Percentiles rank a stretch among this genome's conserved stretches.
These are phyloP conservation scores for Neurospora africana DNA, from an alignment of 495 filamentous ascomycete species.

Conservation along the genomic window DNA sequence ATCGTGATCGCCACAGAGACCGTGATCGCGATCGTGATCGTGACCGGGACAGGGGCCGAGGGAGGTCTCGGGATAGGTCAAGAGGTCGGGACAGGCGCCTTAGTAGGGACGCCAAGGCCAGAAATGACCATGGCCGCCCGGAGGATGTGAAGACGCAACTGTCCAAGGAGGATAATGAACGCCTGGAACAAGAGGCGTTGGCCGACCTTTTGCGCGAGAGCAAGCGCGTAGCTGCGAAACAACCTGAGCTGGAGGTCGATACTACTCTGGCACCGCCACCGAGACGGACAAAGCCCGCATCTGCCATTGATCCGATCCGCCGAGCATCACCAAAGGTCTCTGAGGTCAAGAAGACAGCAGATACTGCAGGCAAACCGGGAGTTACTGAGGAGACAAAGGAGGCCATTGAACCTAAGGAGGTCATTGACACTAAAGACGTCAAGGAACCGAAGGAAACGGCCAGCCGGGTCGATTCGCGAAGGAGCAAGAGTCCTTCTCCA, in stretches of 20 bases:
- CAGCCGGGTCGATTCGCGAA: slow-evolving; percentile 21
- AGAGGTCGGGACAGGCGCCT: slow-evolving; percentile 16
- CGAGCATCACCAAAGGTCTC: slow-evolving; percentile 31
- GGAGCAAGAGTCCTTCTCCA: slow-evolving; percentile 23
- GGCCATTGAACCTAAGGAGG: slow-evolving; percentile 10
- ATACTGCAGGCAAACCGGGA: slow-evolving; percentile 8
- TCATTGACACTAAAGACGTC: slow-evolving; percentile 14
- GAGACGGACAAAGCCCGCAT: slow-evolving; percentile 38
- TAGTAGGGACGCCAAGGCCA: slow-evolving; percentile 10
- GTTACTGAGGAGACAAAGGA: slow-evolving; percentile 14
- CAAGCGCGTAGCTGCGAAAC: slow-evolving; percentile 33
- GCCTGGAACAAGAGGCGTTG: slow-evolving; percentile 44
- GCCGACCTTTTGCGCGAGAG: slow-evolving; percentile 45
- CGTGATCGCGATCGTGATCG: slow-evolving; percentile 22
- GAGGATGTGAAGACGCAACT: slow-evolving; percentile 36
- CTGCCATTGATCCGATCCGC: slow-evolving; percentile 45
- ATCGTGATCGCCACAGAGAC: slow-evolving; percentile 23
- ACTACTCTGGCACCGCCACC: slow-evolving; percentile 43
- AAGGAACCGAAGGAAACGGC: slow-evolving; percentile 17
- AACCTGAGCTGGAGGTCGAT: slow-evolving; percentile 43
- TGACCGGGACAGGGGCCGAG: slow-evolving; percentile 22
- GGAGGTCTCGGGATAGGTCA: slow-evolving; percentile 20
- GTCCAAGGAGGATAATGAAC: slow-evolving; percentile 44
- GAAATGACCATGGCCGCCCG: slow-evolving; percentile 13
- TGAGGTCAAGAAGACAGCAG: slow-evolving; percentile 28